Evolutionary conservation across 192 early-diverging fungal species (phyloP).

Genomic region (Backusella tuberculispora): DNA sequence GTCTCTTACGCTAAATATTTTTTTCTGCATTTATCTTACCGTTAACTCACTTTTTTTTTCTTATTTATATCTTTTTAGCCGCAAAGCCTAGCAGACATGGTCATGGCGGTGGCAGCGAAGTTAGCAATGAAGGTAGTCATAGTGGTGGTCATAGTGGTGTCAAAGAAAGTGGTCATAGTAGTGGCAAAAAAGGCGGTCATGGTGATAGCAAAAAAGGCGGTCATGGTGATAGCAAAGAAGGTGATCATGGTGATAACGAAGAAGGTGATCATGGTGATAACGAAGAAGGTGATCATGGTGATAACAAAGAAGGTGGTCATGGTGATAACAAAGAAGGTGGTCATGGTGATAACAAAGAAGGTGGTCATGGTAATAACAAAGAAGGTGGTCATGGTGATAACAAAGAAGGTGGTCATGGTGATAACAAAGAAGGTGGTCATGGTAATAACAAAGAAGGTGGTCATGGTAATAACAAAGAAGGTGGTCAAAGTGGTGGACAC

Average conservation of each 20-base stretch:
- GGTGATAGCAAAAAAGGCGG: background rate
- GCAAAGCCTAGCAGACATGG: background rate
- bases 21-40: background rate
- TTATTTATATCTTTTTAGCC: background rate
- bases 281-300: background rate
- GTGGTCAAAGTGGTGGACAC: background rate
- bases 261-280: background rate
- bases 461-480: background rate
- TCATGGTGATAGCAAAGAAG: background rate
- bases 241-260: slow-evolving; percentile 8
- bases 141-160: background rate
- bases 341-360: background rate
- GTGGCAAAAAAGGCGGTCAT: background rate
- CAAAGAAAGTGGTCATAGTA: background rate
- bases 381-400: background rate
- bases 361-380: too few species aligned
- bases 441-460: background rate
- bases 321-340: background rate
- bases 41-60: background rate
- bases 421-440: slow-evolving; percentile 1
- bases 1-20: background rate
- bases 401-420: background rate
- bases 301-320: background rate
- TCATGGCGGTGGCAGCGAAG: background rate
- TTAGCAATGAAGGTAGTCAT: background rate